These are phyloP conservation scores for Lentinula raphanica DNA, from an alignment of 768 basidiomycete genomes.

Conservation along the genomic window DNA sequence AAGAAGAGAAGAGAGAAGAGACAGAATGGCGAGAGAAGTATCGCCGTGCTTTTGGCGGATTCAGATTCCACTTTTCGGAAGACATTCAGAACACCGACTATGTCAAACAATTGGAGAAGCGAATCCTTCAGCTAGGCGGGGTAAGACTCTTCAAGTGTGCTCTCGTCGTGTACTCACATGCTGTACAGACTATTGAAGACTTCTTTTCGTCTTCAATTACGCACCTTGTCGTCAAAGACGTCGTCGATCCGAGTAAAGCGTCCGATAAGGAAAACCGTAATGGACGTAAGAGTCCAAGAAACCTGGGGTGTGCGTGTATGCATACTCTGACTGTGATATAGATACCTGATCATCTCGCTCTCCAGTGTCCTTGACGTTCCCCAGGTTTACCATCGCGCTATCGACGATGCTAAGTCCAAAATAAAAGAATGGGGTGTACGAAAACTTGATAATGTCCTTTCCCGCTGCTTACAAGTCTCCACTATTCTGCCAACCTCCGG, in stretches of 20 bases:
- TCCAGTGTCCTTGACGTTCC: neutral
- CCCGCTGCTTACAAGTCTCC: slow-evolving; percentile 50
- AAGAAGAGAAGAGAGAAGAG: slow-evolving; percentile 34
- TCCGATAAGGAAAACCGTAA: slow-evolving; percentile 67
- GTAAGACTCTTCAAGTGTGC: slow-evolving; percentile 46
- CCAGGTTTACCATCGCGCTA: slow-evolving; percentile 33
- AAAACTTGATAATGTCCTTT: slow-evolving; percentile 68
- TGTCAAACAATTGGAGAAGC: slow-evolving; percentile 41
- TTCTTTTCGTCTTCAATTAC: slow-evolving; percentile 88
- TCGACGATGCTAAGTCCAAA: slow-evolving; percentile 76
- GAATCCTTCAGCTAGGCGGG: slow-evolving; percentile 66
- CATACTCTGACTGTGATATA: neutral
- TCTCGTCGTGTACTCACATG: neutral
- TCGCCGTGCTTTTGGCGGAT: slow-evolving; percentile 74
- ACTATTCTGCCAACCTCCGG: slow-evolving; percentile 19
- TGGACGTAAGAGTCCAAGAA: slow-evolving; percentile 57
- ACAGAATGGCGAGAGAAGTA: slow-evolving; percentile 82
- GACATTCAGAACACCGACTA: slow-evolving; percentile 42
- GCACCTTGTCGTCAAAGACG: slow-evolving; percentile 81
- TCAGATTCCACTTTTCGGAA: slow-evolving; percentile 49
- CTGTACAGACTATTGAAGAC: slow-evolving; percentile 66
- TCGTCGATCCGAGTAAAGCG: slow-evolving; percentile 23
- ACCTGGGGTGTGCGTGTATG: slow-evolving; percentile 45
- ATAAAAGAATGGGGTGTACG: slow-evolving; percentile 62
- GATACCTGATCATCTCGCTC: neutral